Conservation (phyloP, 306 rosid species). For the Rosa rugosa region DNA sequence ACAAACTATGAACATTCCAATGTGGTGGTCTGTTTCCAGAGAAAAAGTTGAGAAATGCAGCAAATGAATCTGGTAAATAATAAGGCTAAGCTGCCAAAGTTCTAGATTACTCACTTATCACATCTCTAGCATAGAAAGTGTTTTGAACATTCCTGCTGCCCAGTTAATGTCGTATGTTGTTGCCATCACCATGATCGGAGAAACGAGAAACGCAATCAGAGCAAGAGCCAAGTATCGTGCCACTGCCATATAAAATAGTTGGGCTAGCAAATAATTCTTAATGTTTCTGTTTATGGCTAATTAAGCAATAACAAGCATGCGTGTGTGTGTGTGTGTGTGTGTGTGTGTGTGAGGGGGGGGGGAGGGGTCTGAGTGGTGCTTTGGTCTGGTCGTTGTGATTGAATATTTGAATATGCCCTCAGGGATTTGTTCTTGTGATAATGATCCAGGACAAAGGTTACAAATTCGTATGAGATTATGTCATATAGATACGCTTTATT, state of each 20-base stretch:
- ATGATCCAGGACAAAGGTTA: background rate
- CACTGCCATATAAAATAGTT: background rate
- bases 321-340: too few species aligned
- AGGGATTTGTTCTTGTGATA: background rate
- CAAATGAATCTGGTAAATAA: background rate
- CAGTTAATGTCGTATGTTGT: background rate
- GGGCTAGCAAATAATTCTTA: background rate
- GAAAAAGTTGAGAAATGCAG: background rate
- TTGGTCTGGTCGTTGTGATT: background rate
- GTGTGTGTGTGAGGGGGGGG: too few species aligned
- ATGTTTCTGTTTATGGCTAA: background rate
- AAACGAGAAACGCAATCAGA: background rate
- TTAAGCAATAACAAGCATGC: background rate
- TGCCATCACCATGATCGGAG: slow-evolving; percentile 6
- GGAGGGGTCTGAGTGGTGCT: too few species aligned
- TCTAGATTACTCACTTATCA: background rate
- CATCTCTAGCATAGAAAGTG: background rate
- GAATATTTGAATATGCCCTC: background rate
- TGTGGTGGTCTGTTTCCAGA: background rate
- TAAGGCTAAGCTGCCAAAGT: background rate
- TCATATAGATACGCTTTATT: too few species aligned
- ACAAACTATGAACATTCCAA: background rate
- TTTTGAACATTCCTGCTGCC: background rate
- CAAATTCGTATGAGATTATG: background rate
- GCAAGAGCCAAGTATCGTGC: background rate